Base-by-base conservation (phyloP, 371 early-diverging fungal genomes). In the Zopfochytrium polystomum region DNA sequence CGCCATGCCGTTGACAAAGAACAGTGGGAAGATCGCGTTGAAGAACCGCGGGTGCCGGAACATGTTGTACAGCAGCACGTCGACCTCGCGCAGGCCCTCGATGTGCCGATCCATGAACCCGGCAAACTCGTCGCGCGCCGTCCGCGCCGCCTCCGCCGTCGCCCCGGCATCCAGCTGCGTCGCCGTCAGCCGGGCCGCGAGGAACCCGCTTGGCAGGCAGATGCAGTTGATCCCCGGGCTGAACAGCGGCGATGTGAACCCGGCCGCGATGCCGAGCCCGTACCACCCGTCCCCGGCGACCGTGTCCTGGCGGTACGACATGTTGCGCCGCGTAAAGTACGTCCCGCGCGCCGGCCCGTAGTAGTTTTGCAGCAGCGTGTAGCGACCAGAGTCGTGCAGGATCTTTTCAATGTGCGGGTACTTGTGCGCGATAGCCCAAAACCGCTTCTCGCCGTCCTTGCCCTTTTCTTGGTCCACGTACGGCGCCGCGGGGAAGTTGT, bases 241-340 rank as follows among this genome's bases (percentile, higher is more conserved):
- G 27, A 60, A 20, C 20, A 60, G 30, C 26, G 60, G 60, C 13
- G 52, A 52, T 6, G 60, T 60, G 60, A 60, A 60, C 18, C 51
- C 60, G 27, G 43, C 50, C 11, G 60, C 33, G 44, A 30, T 52
- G 18, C 60, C 60, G 48, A 60, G 26, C 15, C 31, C 34, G 27
- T 47, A 52, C 60, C 60, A 60, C 43, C 60, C 60, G 3, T 4
- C n/a, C 3, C 60, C 60, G 4, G 43, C 34, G 20, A 52, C 52
- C n/a, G 18, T 25, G 34, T 26, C 29, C 44, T 52, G 34, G 52
- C 20, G 25, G 53, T 42, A 60, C 4, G 60, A 60, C 25, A 60
- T 60, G 43, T 11, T 38, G 18, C 26, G 18, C 6, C 51, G 26
- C 18, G 53, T 48, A 18, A 26, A 35, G 52, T 34, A 60, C 11